Base-by-base conservation (phyloP, 2,329 filamentous ascomycete genomes). In the Penicillium sp. region DNA sequence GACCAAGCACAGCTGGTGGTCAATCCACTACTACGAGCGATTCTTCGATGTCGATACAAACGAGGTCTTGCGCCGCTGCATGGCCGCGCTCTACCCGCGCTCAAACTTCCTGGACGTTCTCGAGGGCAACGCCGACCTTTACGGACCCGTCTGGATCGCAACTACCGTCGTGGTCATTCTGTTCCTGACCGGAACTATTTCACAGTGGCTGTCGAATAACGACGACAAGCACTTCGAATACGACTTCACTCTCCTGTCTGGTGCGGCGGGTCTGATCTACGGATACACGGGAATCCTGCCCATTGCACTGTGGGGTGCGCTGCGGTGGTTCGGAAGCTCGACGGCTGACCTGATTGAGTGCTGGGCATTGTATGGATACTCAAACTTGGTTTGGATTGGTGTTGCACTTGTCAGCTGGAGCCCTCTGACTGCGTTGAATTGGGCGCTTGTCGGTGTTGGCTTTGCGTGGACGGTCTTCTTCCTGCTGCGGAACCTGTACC, bases 41-140 rank as follows among this genome's bases (percentile, higher is more conserved):
- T 98, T 95, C 86, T 99, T 99, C 81, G 95, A 99, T 75, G 94
- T 99, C 67, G 95, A 99, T 80, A 98, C 95, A 1, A 89, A 87
- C 63, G 91, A 95, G 57, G 93, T 99, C 22, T 82, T 97, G 59
- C 85, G 89, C 73, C 91, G 95, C 68, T 98, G 95, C 80, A 89
- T 89, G 78, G 90, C 93, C 1, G 89, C 94, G n/a, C 82, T 98
- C 42, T 97, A 91, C 79, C 95, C 95, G 50, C 89, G 92, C 65
- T 90, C 90, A 61, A 97, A 97, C 83, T 99, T 99, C 80, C 89
- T 99, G 66, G 95, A 99, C 75, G 92, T 98, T 38, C 86, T 99
- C 30, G 95, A 99, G 76, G 95, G 95, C 22, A 98, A 98, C 77
- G 92, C 95, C 1, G 95, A 99, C 75, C 82, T 99, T 37, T 99